Percentiles rank a stretch among this genome's conserved stretches.
phyloP scores from a whole-genome alignment of 352 stramenopile genomes.

The Phytophthora nicotianae region DNA sequence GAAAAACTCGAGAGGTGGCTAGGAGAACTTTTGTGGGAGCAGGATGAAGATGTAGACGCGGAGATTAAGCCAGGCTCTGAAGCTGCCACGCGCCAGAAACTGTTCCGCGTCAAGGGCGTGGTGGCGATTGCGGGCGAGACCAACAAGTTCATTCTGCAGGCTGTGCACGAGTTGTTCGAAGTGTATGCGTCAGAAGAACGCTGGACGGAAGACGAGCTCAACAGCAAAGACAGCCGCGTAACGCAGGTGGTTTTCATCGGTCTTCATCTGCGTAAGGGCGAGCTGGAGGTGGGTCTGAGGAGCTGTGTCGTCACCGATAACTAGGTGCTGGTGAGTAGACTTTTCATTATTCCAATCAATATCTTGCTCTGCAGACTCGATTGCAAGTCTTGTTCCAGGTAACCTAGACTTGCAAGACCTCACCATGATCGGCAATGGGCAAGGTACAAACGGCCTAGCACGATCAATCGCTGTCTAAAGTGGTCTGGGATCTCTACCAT shows the following conservation, averaged over 20 bases:
- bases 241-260: constrained; percentile 82
- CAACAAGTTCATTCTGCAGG: constrained; percentile 82
- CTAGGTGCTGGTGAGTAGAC: constrained; percentile 5
- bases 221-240: constrained; percentile 7
- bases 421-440: too few relatives aligned
- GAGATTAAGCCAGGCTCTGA: constrained; percentile 15
- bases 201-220: constrained; percentile 38
- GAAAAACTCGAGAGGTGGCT: constrained; percentile 78
- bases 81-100: constrained; percentile 35
- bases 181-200: constrained; percentile 68
- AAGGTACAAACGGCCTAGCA: too few relatives aligned
- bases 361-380: too few relatives aligned
- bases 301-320: constrained; percentile 39
- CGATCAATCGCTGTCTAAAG: background rate
- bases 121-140: constrained; percentile 51
- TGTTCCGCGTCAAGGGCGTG: constrained; percentile 83
- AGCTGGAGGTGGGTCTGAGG: constrained; percentile 43
- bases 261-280: constrained; percentile 48
- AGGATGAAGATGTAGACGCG: constrained; percentile 33
- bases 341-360: constrained; percentile 1
- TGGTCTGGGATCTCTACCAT: too few relatives aligned
- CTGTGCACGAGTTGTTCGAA: constrained; percentile 85
- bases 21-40: constrained; percentile 70
- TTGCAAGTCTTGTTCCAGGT: too few relatives aligned
- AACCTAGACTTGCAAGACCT: too few relatives aligned